Evolutionary conservation across 169 alveolate species (phyloP), one percentile per base, ranked within the genome.

Genomic region (Theileria sp.): DNA sequence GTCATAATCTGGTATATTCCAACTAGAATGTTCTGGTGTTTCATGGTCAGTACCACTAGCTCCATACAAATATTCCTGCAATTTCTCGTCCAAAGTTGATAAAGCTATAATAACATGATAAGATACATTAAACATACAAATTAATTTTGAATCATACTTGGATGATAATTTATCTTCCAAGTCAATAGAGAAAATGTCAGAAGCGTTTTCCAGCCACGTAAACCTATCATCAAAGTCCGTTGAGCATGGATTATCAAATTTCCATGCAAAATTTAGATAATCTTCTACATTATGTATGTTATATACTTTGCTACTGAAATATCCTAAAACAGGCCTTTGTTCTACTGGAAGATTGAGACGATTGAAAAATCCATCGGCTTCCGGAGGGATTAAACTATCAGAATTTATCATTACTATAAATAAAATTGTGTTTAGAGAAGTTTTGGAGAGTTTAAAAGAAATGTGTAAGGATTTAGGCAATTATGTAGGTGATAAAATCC

Each of bases 1-100:
- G 69, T 83, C 83, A 30, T 28, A 68, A 6, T 79, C 68, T 9
- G 89, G 89, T 21, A 83, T 30, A 2, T 83, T 82, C 89, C 89
- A 83, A 65, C 89, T 83, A 3, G 68, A 60, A 13, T 23, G 54
- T 1, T 64, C 72, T 32, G 32, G 25, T 28, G 32, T 38, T 64
- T 64, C 54, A 23, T 28, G 3, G 36, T 23, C 68, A 23, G 15
- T 25, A 3, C 7, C 32, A 7, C 44, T 28, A 15, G 17, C 15
- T 23, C 89, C 89, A 56, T 15, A 56, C 80, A 83, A 32, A 58
- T 23, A 83, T 10, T 68, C 17, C 12, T 64, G 51, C 21, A 81
- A 75, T 26, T 60, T 62, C 71, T 50, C 62, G 0, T 69, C 67
- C 34, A n/a, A 17, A 0, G 67, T 69, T 36, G 77, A 69, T 36